phyloP scores from a whole-genome alignment of 1,139 yeast species.

The Arxiozyma telluris region DNA sequence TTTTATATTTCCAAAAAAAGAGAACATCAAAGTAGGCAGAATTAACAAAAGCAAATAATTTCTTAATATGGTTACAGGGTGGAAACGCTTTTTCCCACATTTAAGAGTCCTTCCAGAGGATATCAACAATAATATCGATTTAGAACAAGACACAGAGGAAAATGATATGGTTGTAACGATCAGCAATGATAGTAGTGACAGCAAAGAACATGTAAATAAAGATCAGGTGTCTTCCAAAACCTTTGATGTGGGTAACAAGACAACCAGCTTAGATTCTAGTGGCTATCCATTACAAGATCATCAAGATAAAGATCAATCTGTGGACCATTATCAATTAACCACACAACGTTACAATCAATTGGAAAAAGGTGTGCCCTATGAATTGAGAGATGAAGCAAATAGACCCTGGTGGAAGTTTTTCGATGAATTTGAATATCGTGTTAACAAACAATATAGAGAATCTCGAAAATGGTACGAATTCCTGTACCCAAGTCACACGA shows the following conservation, averaged over 20 bases:
- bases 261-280: neutral
- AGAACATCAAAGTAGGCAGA: too few relatives aligned
- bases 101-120: conserved; percentile 14
- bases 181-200: neutral
- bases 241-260: neutral
- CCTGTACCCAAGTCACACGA: conserved; percentile 38
- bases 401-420: conserved; percentile 58
- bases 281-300: neutral
- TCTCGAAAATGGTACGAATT: conserved; percentile 48
- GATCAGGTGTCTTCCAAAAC: neutral
- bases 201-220: neutral
- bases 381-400: conserved; percentile 41
- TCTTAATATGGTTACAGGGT: neutral
- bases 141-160: neutral
- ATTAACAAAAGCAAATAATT: too few relatives aligned
- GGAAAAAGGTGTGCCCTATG: conserved; percentile 25
- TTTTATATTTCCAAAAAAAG: neutral
- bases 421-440: conserved; percentile 56
- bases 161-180: neutral
- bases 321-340: neutral
- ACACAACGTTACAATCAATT: conserved; percentile 7
- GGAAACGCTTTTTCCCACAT: conserved; percentile 18
- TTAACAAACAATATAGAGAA: conserved; percentile 34
- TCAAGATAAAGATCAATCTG: neutral
- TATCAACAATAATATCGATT: neutral